Evolutionary conservation across 176 grass and related monocot genomes (phyloP).

Genomic region (Oryza brachyantha): DNA sequence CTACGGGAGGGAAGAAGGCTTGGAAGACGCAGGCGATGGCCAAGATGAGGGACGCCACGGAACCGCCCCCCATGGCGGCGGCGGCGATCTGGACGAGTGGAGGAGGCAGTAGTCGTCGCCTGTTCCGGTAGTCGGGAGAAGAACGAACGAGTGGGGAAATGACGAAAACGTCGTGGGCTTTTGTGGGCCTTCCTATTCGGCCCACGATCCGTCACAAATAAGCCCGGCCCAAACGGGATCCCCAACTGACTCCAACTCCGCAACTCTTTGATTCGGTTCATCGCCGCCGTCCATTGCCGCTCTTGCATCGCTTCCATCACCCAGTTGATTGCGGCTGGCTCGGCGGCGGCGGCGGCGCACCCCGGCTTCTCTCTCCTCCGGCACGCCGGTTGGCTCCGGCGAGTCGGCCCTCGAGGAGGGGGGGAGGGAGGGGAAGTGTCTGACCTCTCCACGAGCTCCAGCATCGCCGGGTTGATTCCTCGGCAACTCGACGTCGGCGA

Average conservation of each 20-base stretch:
- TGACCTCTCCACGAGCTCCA: neutral
- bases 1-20: neutral
- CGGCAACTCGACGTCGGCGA: neutral
- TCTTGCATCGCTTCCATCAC: neutral
- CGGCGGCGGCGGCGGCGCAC: neutral
- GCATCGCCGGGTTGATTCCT: neutral
- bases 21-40: neutral
- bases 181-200: neutral
- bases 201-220: neutral
- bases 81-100: conserved; percentile 36
- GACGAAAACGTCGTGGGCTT: neutral
- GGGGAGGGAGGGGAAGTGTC: neutral
- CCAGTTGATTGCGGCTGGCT: neutral
- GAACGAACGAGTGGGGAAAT: neutral
- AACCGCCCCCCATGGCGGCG: conserved; percentile 34
- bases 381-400: neutral
- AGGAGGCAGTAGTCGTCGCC: neutral
- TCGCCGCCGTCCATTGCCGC: neutral
- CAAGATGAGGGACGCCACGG: conserved; percentile 9
- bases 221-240: neutral
- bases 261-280: neutral
- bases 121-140: neutral
- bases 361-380: neutral
- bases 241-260: no score
- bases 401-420: neutral